Evolutionary conservation across 1,139 yeast genomes (phyloP).

Genomic region (Taphrina confusa): DNA sequence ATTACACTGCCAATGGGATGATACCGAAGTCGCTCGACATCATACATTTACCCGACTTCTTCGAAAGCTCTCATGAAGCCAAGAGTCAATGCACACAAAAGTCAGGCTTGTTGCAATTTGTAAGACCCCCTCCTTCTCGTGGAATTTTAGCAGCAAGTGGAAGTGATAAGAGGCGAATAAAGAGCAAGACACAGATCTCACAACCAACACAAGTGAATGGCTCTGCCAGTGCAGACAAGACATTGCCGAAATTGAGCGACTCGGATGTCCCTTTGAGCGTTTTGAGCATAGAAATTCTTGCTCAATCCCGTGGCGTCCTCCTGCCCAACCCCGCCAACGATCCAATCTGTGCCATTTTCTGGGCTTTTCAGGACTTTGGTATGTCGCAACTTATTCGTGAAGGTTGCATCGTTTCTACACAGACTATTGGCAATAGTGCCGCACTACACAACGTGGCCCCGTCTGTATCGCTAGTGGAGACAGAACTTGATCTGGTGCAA

Average conservation of each 20-base stretch:
- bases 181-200: background rate
- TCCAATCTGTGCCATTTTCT: conserved; percentile 60
- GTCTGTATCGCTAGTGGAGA: conserved; percentile 40
- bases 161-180: background rate
- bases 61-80: background rate
- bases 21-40: conserved; percentile 6
- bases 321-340: conserved; percentile 71
- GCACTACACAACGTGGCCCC: background rate
- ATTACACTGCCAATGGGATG: conserved; percentile 23
- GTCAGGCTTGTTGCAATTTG: background rate
- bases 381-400: conserved; percentile 1
- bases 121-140: background rate
- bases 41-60: conserved; percentile 9
- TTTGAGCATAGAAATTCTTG: conserved; percentile 41
- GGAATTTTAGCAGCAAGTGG: background rate
- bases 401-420: conserved; percentile 22
- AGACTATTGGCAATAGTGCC: background rate
- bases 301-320: conserved; percentile 53
- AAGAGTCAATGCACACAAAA: background rate
- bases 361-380: conserved; percentile 54
- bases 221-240: background rate
- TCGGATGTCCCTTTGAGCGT: conserved; percentile 32
- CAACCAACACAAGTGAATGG: conserved; percentile 13
- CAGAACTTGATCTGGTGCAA: conserved; percentile 61
- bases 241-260: conserved; percentile 10